Percentiles rank a stretch among this genome's conserved stretches.
Conservation (phyloP, 2,329 filamentous ascomycete species). For the Pseudocercospora musae region DNA sequence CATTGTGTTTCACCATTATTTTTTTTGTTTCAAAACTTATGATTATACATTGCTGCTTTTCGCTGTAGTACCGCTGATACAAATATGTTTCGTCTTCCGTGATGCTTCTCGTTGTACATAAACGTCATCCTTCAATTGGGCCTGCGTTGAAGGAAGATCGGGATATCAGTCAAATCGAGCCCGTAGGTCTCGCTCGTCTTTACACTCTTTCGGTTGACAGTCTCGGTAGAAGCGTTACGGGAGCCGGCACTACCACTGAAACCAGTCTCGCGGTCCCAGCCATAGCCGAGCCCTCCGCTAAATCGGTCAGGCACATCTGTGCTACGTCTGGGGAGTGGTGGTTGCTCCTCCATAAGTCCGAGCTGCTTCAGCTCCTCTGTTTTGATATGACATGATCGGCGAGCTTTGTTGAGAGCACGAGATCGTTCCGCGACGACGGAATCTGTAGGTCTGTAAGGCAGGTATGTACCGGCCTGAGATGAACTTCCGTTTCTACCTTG, state of each 20-base stretch:
- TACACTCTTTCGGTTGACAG: conserved; percentile 35
- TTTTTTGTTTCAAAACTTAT: too few relatives aligned
- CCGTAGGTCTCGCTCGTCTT: conserved; percentile 35
- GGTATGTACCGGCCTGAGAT: conserved; percentile 17
- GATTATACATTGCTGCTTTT: neutral
- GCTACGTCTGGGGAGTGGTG: conserved; percentile 3
- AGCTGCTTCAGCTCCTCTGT: conserved; percentile 6
- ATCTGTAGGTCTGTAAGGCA: conserved; percentile 26
- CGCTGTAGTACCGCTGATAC: neutral
- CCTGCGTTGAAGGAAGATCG: conserved; percentile 34
- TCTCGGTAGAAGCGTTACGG: conserved; percentile 23
- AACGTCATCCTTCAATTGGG: neutral
- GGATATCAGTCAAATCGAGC: conserved; percentile 41
- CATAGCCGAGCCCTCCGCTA: conserved; percentile 38
- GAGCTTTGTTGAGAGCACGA: conserved; percentile 22
- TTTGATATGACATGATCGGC: conserved; percentile 16
- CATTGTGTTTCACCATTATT: too few relatives aligned
- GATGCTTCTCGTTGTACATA: neutral
- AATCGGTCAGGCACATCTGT: conserved; percentile 31
- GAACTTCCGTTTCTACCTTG: conserved; percentile 2
- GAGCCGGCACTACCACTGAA: conserved; percentile 39
- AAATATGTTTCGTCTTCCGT: neutral
- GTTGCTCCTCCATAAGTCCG: neutral
- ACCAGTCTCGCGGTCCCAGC: conserved; percentile 36
- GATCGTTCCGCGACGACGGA: conserved; percentile 28